Evolutionary conservation across 202 grass and related monocot species (phyloP).

Genomic region (Panicum virgatum): DNA sequence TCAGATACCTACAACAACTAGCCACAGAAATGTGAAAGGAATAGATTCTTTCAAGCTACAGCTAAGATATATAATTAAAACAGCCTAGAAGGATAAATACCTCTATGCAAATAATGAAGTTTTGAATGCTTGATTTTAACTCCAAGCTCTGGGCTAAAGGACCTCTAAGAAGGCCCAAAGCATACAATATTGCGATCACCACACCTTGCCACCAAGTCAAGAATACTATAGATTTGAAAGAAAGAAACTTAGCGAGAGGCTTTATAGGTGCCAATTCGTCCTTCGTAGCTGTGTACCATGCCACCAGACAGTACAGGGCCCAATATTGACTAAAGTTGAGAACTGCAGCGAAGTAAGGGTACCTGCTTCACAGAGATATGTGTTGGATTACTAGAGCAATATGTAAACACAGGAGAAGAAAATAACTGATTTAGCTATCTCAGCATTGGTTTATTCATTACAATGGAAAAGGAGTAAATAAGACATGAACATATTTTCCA

Average conservation of each 20-base stretch:
- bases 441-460: constrained; percentile 5
- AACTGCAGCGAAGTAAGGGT: constrained; percentile 83
- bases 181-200: constrained; percentile 87
- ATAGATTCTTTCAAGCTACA: constrained; percentile 10
- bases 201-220: constrained; percentile 99
- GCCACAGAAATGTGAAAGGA: constrained; percentile 17
- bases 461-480: constrained; percentile 3
- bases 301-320: constrained; percentile 90
- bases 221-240: constrained; percentile 97
- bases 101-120: constrained; percentile 99
- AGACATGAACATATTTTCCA: neutral
- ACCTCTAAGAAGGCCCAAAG: constrained; percentile 83
- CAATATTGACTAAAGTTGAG: constrained; percentile 98
- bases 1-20: constrained; percentile 38
- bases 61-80: neutral
- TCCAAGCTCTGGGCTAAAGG: constrained; percentile 85
- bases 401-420: constrained; percentile 22
- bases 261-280: constrained; percentile 90
- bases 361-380: constrained; percentile 53
- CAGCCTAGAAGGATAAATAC: constrained; percentile 48
- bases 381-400: constrained; percentile 17
- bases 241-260: constrained; percentile 89
- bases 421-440: constrained; percentile 24
- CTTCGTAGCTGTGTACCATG: constrained; percentile 93
- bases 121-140: constrained; percentile 91